Conservation (phyloP, 192 early-diverging fungal genomes). For the Cetraspora pellucida region DNA sequence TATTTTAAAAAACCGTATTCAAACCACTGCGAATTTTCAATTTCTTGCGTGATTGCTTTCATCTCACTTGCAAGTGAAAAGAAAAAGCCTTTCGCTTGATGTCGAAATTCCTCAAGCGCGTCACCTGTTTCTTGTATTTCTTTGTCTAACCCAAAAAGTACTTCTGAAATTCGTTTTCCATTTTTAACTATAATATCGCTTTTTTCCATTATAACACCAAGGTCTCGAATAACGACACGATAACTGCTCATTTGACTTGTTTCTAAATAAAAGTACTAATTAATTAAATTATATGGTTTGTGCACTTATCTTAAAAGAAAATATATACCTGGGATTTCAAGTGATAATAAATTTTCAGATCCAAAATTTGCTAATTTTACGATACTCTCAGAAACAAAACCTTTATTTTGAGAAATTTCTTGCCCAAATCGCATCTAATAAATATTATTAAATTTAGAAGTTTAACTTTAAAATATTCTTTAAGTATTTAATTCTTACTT, state of each 20-base stretch:
- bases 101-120: neutral
- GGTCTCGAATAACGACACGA: neutral
- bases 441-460: no score
- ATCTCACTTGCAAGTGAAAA: neutral
- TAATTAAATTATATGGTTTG: no score
- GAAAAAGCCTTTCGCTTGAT: neutral
- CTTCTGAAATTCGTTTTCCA: slow-evolving; percentile 4
- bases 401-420: no score
- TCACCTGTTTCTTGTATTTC: neutral
- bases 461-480: no score
- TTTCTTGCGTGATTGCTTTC: neutral
- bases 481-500: no score
- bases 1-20: neutral
- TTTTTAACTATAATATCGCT: slow-evolving; percentile 4
- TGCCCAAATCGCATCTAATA: no score
- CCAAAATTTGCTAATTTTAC: no score
- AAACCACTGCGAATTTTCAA: neutral
- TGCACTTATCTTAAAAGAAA: no score
- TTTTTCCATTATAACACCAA: neutral
- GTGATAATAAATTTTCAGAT: no score
- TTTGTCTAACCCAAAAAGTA: neutral
- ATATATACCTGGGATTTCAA: no score
- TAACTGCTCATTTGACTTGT: neutral
- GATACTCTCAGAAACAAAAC: no score
- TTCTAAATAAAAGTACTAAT: neutral